Evolutionary conservation across 148 eudicot genomes (phyloP).

Genomic region (Mesembryanthemum crystallinum): DNA sequence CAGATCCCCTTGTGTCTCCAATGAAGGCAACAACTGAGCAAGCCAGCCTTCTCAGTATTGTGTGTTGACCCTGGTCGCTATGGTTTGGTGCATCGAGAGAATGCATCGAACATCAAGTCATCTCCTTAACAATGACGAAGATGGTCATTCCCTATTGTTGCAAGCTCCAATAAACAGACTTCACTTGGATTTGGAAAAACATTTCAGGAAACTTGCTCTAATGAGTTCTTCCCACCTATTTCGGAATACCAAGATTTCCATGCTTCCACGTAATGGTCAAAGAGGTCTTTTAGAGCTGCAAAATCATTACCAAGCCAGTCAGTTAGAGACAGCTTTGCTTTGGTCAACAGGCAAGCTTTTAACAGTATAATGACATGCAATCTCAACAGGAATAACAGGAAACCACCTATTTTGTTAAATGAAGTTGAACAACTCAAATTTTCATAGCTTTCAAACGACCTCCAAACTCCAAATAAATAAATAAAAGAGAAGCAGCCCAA

Average conservation of each 20-base stretch:
- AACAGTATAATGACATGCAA: neutral
- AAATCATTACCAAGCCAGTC: slow-evolving; percentile 17
- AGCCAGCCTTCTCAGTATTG: neutral
- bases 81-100: slow-evolving; percentile 33
- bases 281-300: slow-evolving; percentile 78
- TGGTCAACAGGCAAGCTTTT: neutral
- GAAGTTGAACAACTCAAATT: too few species aligned
- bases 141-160: neutral
- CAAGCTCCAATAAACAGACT: neutral
- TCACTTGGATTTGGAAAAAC: neutral
- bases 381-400: neutral
- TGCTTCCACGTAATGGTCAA: slow-evolving; percentile 78
- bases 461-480: neutral
- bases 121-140: slow-evolving; percentile 5
- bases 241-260: slow-evolving; percentile 88
- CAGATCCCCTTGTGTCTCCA: neutral
- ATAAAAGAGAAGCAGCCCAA: neutral
- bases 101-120: slow-evolving; percentile 35
- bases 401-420: too few species aligned
- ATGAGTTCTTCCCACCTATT: slow-evolving; percentile 60
- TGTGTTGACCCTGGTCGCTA: neutral
- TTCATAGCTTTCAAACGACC: neutral
- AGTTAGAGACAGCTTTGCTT: slow-evolving; percentile 4
- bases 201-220: slow-evolving; percentile 48
- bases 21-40: neutral